Percentiles rank a stretch among this genome's conserved stretches.
Evolutionary conservation across 805 yeast species (phyloP).

Genomic region (Metschnikowia reukaufii): DNA sequence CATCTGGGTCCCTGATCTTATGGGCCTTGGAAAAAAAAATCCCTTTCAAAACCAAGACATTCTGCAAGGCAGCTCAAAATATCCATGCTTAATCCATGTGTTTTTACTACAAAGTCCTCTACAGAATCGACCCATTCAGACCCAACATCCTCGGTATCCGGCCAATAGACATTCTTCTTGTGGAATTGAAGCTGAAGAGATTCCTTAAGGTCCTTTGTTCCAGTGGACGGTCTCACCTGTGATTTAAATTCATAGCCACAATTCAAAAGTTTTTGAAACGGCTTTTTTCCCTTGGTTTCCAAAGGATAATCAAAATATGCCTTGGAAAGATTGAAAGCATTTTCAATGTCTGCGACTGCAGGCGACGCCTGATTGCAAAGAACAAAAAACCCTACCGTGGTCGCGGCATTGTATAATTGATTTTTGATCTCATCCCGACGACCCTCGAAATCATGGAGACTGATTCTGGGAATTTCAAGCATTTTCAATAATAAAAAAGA

Average conservation of each 20-base stretch:
- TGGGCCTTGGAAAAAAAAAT: constrained; percentile 30
- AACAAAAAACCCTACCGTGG: constrained; percentile 30
- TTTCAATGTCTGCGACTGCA: constrained; percentile 26
- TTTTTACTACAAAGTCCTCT: constrained; percentile 19
- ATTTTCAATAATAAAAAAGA: too few relatives aligned
- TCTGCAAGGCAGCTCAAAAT: constrained; percentile 31
- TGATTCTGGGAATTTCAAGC: constrained; percentile 27
- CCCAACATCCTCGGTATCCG: constrained; percentile 27
- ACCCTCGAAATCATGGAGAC: constrained; percentile 22
- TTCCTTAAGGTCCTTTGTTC: constrained; percentile 34
- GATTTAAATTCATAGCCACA: constrained; percentile 34
- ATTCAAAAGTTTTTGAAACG: constrained; percentile 30
- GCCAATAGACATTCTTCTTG: constrained; percentile 31
- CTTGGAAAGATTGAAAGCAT: constrained; percentile 25
- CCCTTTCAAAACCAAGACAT: constrained; percentile 26
- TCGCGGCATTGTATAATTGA: constrained; percentile 30
- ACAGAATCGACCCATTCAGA: constrained; percentile 22
- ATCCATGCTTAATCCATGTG: constrained; percentile 25
- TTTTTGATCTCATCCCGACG: constrained; percentile 31
- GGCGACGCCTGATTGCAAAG: constrained; percentile 34
- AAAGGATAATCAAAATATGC: constrained; percentile 23
- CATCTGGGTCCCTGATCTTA: constrained; percentile 24
- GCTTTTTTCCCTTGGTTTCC: constrained; percentile 28
- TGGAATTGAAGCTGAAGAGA: constrained; percentile 32
- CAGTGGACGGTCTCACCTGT: constrained; percentile 37